Conservation (phyloP, 2,329 filamentous ascomycete genomes). For the Lachnellula suecica region DNA sequence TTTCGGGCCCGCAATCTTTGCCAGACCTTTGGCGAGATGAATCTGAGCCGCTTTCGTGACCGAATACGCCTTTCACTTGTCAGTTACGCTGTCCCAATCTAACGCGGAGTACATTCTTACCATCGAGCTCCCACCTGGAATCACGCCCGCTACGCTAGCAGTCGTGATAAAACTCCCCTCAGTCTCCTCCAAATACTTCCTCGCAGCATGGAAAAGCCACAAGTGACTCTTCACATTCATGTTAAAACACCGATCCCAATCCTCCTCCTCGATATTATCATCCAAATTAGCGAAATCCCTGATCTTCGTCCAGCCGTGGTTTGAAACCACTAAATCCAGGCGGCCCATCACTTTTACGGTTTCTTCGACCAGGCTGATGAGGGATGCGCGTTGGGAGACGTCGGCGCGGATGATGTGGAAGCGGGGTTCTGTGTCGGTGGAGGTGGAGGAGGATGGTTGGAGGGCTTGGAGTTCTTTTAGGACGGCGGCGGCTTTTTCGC, state of each 20-base stretch:
- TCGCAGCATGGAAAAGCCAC: slow-evolving; percentile 57
- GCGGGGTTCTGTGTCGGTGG: slow-evolving; percentile 11
- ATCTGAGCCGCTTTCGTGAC: slow-evolving; percentile 75
- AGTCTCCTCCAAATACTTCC: slow-evolving; percentile 51
- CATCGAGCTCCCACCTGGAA: slow-evolving; percentile 60
- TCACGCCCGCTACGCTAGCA: slow-evolving; percentile 63
- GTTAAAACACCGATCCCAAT: slow-evolving; percentile 59
- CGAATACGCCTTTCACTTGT: slow-evolving; percentile 59
- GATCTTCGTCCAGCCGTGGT: slow-evolving; percentile 59
- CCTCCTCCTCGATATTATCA: slow-evolving; percentile 54
- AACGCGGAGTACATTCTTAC: no score
- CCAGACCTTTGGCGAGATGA: slow-evolving; percentile 55
- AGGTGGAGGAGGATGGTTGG: slow-evolving; percentile 39
- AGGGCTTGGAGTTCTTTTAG: slow-evolving; percentile 52
- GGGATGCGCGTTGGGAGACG: slow-evolving; percentile 58
- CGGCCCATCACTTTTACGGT: slow-evolving; percentile 61
- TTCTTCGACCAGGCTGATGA: slow-evolving; percentile 57
- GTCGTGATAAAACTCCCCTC: slow-evolving; percentile 65
- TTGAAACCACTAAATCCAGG: slow-evolving; percentile 76
- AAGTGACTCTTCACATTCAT: slow-evolving; percentile 64
- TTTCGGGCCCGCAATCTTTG: slow-evolving; percentile 50
- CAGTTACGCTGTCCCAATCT: no score
- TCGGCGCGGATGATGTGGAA: slow-evolving; percentile 64
- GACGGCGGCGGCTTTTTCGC: slow-evolving; percentile 57
- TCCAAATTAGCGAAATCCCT: slow-evolving; percentile 46